Conservation (phyloP, 805 yeast species). For the Brettanomyces anomalus region DNA sequence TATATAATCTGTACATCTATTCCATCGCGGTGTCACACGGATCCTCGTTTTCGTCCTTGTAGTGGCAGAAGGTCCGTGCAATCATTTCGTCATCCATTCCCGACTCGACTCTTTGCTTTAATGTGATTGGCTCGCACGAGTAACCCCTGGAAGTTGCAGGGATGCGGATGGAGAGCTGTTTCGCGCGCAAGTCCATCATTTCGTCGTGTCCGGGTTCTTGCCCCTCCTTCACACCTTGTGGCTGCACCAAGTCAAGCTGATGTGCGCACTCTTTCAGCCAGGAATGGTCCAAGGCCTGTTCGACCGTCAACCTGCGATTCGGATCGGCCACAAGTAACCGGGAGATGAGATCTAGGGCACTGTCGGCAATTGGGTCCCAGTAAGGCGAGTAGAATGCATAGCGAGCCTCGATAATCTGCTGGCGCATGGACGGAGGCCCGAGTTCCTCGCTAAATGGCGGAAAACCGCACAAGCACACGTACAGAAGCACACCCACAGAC, state of each 20-base stretch:
- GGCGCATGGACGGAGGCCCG: conserved; percentile 72
- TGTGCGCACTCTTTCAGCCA: conserved; percentile 29
- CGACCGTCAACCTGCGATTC: conserved; percentile 31
- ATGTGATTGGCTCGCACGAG: conserved; percentile 19
- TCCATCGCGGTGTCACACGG: too few relatives aligned
- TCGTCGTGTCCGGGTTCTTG: not conserved
- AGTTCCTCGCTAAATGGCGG: conserved; percentile 80
- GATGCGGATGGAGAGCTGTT: conserved; percentile 16
- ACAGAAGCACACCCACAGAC: conserved; percentile 73
- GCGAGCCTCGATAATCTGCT: conserved; percentile 58
- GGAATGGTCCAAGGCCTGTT: conserved; percentile 30
- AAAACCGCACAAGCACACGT: conserved; percentile 75
- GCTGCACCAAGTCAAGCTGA: not conserved
- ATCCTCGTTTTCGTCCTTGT: not conserved
- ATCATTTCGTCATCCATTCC: conserved; percentile 18
- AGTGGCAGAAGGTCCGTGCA: conserved; percentile 9
- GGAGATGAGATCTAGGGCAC: conserved; percentile 57
- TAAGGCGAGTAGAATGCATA: conserved; percentile 73
- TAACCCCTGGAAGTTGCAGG: conserved; percentile 18
- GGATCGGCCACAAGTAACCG: conserved; percentile 49
- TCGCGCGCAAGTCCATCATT: conserved; percentile 3
- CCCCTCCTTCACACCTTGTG: not conserved
- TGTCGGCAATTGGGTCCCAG: conserved; percentile 65
- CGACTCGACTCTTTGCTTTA: conserved; percentile 18
- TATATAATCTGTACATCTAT: too few relatives aligned